Evolutionary conservation across 495 filamentous ascomycete genomes (phyloP), one percentile per base, ranked within the genome.

Genomic region (Penicillium daleae): DNA sequence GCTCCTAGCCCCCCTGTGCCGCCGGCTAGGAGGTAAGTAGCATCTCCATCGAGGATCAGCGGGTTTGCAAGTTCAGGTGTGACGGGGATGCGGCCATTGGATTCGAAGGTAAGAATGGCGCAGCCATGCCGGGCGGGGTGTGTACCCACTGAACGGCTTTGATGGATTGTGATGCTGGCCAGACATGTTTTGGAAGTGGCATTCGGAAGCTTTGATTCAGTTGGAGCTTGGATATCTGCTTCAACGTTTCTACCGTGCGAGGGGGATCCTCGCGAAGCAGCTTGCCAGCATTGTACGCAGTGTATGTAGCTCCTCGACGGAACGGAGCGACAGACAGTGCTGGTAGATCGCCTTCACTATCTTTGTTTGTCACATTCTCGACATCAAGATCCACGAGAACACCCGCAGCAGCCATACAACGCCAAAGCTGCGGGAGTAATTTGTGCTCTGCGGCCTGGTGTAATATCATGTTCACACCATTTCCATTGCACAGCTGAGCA

Each of bases 1-100:
- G 82, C 74, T 15, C 87, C 87, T 3, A 90, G 74, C 56, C 87
- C 87, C 32, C 87, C 87, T 1, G 86, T 80, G 19, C 87, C 86
- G 35, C 87, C 87, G 52, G 85, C 78, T 19, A 90, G 71, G 29
- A 90, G 69, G 63, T 90, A 90, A 0, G 85, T 81, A 3, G 79
- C 85, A 71, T 87, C 77, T 1, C 71, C 57, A 15, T 62, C 56
- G 4, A 76, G 39, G 17, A 67, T 19, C 17, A 42, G 39, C 19
- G 39, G 39, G 39, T 42, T 42, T 42, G 39, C 39, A 19, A 42
- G 39, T 9, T 19, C 39, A 19, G 39, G 39, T 8, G 39, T 42
- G 39, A 42, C 39, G 12, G 39, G 39, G 39, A 42, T 19, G 4
- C 7, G 17, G 17, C 10, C 39, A 19, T 42, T n/a, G 1, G 4